phyloP scores from a whole-genome alignment of 2,329 filamentous ascomycete species.

The Talaromyces verruculosus region DNA sequence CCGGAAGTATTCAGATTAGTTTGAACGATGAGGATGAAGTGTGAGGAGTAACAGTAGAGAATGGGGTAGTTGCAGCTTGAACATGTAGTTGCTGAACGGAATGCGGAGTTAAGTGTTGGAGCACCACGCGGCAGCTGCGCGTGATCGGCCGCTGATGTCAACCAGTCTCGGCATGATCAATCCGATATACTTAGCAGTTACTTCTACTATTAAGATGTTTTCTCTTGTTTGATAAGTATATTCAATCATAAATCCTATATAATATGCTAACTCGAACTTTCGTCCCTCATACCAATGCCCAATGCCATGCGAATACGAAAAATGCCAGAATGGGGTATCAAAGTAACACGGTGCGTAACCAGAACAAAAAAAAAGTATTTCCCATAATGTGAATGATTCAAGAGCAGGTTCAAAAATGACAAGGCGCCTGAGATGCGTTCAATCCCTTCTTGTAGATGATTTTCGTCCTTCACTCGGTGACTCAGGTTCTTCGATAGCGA shows the following conservation, averaged over 20 bases:
- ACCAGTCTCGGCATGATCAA: neutral
- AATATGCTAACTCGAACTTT: neutral
- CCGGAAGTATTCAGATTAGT: conserved; percentile 15
- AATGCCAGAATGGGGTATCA: conserved; percentile 19
- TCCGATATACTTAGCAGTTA: neutral
- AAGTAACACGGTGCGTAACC: conserved; percentile 11
- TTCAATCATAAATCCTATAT: neutral
- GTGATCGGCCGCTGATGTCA: conserved; percentile 13
- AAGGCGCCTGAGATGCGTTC: conserved; percentile 16
- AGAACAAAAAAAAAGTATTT: conserved; percentile 5
- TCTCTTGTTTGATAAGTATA: neutral
- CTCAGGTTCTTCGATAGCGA: conserved; percentile 43
- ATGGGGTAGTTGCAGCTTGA: neutral
- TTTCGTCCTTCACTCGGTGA: conserved; percentile 42
- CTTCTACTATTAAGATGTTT: neutral
- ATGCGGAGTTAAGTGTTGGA: conserved; percentile 5
- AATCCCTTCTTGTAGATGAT: conserved; percentile 38
- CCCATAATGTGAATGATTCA: neutral
- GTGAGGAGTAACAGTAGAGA: neutral
- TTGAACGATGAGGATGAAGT: neutral
- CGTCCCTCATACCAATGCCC: neutral
- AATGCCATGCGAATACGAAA: neutral
- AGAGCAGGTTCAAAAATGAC: neutral
- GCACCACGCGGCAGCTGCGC: conserved; percentile 15
- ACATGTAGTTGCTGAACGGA: neutral